A percentile compares a stretch with the other conserved stretches of the same genome.
These are phyloP conservation scores for Hyphopichia fennica DNA, from an alignment of 1,139 yeast genomes.

Conservation along the genomic window DNA sequence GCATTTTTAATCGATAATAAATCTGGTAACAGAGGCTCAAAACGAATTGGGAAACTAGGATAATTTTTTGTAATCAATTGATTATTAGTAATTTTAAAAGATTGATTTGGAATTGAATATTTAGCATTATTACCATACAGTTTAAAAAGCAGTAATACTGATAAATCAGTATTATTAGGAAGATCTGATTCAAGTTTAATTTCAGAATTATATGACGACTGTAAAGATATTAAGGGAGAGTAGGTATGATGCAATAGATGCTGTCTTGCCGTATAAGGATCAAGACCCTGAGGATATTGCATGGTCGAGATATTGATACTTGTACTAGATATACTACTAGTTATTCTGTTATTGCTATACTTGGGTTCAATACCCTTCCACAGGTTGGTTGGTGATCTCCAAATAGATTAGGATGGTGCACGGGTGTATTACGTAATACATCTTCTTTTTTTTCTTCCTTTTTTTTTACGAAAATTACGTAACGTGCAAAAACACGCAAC, in stretches of 20 bases:
- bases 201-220: constrained; percentile 54
- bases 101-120: constrained; percentile 36
- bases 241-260: constrained; percentile 50
- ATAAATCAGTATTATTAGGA: constrained; percentile 27
- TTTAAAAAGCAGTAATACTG: constrained; percentile 34
- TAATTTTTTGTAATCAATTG: constrained; percentile 45
- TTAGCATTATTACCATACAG: constrained; percentile 51
- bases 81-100: constrained; percentile 39
- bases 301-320: too few species aligned
- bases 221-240: constrained; percentile 59
- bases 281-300: constrained; percentile 41
- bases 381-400: too few species aligned
- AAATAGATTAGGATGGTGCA: too few species aligned
- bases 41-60: constrained; percentile 46
- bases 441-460: too few species aligned
- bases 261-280: constrained; percentile 45
- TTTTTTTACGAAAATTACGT: too few species aligned
- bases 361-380: too few species aligned
- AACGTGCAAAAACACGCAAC: too few species aligned
- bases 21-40: constrained; percentile 44
- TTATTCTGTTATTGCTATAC: too few species aligned
- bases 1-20: constrained; percentile 34
- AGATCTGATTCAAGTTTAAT: constrained; percentile 37
- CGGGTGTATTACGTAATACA: too few species aligned
- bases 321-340: too few species aligned